Base-by-base conservation (phyloP, 345 rosid species). In the Hypericum androsaemum region DNA sequence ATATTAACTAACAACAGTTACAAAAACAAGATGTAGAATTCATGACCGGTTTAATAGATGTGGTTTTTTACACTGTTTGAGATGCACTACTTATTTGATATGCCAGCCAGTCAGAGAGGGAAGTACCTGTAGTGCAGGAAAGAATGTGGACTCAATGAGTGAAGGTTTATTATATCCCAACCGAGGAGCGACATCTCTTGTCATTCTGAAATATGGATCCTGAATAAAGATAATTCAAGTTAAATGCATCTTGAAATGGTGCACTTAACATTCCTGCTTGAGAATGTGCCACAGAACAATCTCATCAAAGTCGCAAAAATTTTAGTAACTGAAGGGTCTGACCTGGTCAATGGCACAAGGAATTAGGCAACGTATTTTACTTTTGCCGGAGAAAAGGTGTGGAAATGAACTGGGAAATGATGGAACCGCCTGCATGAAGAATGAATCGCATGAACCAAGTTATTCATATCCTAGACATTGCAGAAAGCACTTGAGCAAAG, bases 311-410 rank as follows among this genome's bases (percentile, higher is more conserved):
- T 14, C 41, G 37, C 7, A 48, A 47, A 16, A 41, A 35, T 43
- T 28, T 12, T 8, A 44, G 5, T 4, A 40, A 37, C 10, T 39
- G 56, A 37, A 56, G 62, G 67, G 39, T 35, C 44, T 40, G 15
- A 83, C 98, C 96, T 90, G 98, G 60, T 90, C 96, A 65, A 90
- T 88, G 11, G 94, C 98, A 61, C 96, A 90, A 39, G 98, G 98
- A 70, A 90, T 84, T 75, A 90, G 70, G 74, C 96, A 90, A 50
- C 83, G 88, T 45, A 84, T 84, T 38, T 78, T 65, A 62, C 81
- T 83, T 54, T 72, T 75, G 22, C 89, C 89, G 5, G 84, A 54
- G 68, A 90, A 90, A 41, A 90, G 63, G 61, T 90, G 95, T 1
- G 95, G 96, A 58, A 90, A 90, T 52, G 96, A 88, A 42, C 88